Evolutionary conservation across 2,329 filamentous ascomycete genomes (phyloP).

Genomic region (Aspergillus fumigatiaffinis): DNA sequence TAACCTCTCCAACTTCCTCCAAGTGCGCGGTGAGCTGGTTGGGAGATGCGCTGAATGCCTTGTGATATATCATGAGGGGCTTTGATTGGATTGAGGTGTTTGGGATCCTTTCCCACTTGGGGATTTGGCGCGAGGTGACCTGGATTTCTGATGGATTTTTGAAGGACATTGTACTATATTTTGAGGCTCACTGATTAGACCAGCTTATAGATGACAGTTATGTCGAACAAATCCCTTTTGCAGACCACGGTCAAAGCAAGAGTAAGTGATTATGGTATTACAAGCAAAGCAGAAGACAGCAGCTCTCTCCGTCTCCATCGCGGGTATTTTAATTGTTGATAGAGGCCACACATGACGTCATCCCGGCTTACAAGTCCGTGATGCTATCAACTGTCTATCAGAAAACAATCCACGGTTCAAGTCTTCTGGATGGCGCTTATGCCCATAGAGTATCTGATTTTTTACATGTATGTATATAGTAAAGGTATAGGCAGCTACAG

Average conservation of each 20-base stretch:
- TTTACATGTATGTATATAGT: too few species aligned
- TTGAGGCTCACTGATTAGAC: background rate
- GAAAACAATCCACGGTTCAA: background rate
- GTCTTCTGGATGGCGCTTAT: background rate
- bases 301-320: background rate
- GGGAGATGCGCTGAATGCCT: slow-evolving; percentile 50
- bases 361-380: background rate
- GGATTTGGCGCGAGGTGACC: slow-evolving; percentile 58
- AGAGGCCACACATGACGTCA: slow-evolving; percentile 7
- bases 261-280: background rate
- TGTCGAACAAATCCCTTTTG: background rate
- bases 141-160: slow-evolving; percentile 48
- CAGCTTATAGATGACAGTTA: background rate
- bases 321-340: background rate
- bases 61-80: slow-evolving; percentile 64
- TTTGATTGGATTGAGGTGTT: slow-evolving; percentile 63
- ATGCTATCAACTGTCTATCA: background rate
- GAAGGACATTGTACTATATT: slow-evolving; percentile 29
- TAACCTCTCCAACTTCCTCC: slow-evolving; percentile 49
- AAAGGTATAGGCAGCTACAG: background rate
- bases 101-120: slow-evolving; percentile 53
- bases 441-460: background rate
- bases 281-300: background rate
- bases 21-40: slow-evolving; percentile 57
- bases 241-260: background rate